These are phyloP conservation scores for Leccinellum albellum DNA, from an alignment of 768 basidiomycete genomes.

Conservation along the genomic window DNA sequence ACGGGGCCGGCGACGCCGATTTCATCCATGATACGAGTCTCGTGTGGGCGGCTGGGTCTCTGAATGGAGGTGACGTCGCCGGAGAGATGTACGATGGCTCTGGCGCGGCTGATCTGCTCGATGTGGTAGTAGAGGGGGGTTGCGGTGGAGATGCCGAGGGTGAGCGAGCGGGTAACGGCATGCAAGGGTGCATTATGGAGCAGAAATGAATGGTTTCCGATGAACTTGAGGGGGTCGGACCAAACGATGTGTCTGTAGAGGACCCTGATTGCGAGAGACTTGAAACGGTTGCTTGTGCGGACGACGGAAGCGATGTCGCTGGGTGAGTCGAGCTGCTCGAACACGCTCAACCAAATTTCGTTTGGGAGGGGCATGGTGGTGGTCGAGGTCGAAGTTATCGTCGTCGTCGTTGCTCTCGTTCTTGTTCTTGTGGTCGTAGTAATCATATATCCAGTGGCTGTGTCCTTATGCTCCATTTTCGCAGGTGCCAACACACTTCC, in stretches of 20 bases:
- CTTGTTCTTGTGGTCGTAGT: too few relatives aligned
- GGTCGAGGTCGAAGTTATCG: neutral
- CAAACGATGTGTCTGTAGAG: constrained; percentile 36
- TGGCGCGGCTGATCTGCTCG: constrained; percentile 28
- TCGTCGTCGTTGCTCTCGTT: neutral
- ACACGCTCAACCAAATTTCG: constrained; percentile 39
- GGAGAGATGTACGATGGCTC: constrained; percentile 17
- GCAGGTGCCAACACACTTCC: neutral
- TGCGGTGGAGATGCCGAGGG: constrained; percentile 25
- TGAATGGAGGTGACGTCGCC: constrained; percentile 15
- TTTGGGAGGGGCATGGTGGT: constrained; percentile 29
- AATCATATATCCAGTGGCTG: neutral
- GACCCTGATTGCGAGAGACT: constrained; percentile 25
- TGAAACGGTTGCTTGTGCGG: constrained; percentile 30
- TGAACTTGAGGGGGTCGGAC: constrained; percentile 28
- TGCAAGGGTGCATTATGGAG: constrained; percentile 3
- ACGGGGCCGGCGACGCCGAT: constrained; percentile 14
- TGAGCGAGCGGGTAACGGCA: constrained; percentile 20
- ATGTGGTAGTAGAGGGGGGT: constrained; percentile 19
- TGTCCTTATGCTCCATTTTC: neutral
- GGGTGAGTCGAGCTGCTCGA: constrained; percentile 31
- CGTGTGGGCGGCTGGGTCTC: constrained; percentile 19
- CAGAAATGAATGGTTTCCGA: constrained; percentile 20
- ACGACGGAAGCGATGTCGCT: constrained; percentile 33
- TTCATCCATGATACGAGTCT: constrained; percentile 26